Conservation (phyloP, 441 rosid species). For the Gossypium schwendimanii region DNA sequence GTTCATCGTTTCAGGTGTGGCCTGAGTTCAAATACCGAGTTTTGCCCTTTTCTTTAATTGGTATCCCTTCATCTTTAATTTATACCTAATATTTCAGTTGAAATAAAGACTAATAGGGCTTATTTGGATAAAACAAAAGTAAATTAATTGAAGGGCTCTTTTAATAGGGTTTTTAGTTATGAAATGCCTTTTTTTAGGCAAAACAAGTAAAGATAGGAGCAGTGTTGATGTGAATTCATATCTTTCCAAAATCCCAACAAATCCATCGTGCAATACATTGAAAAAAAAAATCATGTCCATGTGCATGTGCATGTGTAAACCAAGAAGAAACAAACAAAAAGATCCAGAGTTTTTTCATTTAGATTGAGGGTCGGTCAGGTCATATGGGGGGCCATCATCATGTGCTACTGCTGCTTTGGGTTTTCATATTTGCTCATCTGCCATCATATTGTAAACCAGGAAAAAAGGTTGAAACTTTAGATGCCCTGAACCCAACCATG, state of each 20-base stretch:
- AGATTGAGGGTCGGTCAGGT: conserved; percentile 22
- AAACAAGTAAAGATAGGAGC: not conserved
- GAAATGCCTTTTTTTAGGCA: not conserved
- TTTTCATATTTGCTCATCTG: not conserved
- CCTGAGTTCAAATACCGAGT: too few species aligned
- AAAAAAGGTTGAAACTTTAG: not conserved
- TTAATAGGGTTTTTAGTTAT: not conserved
- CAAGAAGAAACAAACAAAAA: conserved; percentile 29
- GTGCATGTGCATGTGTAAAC: conserved; percentile 11
- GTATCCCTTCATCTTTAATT: too few species aligned
- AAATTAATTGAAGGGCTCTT: too few species aligned
- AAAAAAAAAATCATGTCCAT: not conserved
- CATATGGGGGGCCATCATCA: conserved; percentile 16
- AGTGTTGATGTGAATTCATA: not conserved
- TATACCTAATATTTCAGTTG: too few species aligned
- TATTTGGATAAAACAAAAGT: too few species aligned
- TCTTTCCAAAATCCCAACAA: conserved; percentile 13
- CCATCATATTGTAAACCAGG: not conserved
- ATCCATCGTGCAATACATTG: not conserved
- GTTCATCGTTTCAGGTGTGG: too few species aligned
- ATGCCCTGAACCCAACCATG: conserved; percentile 25
- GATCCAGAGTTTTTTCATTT: conserved; percentile 10
- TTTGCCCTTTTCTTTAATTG: too few species aligned
- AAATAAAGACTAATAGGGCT: too few species aligned
- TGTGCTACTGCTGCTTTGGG: conserved; percentile 9